These are phyloP conservation scores for Kokia cookei DNA, from an alignment of 441 rosid species.

Conservation along the genomic window DNA sequence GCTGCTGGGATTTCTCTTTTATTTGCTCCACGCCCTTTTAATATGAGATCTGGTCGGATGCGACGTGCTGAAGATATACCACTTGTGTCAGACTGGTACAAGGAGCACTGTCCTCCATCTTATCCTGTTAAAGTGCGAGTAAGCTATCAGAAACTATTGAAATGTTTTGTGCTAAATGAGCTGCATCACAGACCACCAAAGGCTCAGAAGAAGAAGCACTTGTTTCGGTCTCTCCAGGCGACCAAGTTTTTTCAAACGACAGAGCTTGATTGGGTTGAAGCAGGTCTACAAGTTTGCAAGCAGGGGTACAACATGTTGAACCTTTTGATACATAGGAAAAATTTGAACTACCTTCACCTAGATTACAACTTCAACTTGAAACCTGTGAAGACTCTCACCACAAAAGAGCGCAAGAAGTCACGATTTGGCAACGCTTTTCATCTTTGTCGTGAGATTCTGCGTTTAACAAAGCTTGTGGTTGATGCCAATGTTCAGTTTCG, in stretches of 20 bases:
- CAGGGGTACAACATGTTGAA: conserved; percentile 98
- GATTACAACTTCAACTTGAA: conserved; percentile 94
- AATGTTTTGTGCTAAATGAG: conserved; percentile 92
- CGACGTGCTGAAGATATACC: conserved; percentile 96
- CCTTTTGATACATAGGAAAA: conserved; percentile 90
- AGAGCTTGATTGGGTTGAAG: conserved; percentile 99
- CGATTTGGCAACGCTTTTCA: conserved; percentile 97
- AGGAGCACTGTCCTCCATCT: conserved; percentile 98
- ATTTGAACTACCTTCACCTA: conserved; percentile 84
- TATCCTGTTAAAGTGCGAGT: conserved; percentile 97
- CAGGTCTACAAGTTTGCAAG: conserved; percentile 95
- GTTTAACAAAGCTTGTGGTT: conserved; percentile 91
- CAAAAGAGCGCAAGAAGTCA: conserved; percentile 94
- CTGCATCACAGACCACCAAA: conserved; percentile 97
- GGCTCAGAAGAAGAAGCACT: conserved; percentile 97
- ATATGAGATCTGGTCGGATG: conserved; percentile 91
- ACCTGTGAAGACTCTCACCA: conserved; percentile 96
- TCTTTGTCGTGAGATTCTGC: conserved; percentile 96
- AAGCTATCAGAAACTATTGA: conserved; percentile 88
- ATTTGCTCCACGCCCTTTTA: conserved; percentile 93
- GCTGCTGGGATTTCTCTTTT: conserved; percentile 92
- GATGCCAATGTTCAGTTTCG: conserved; percentile 97
- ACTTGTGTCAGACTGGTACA: conserved; percentile 96
- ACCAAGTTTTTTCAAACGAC: conserved; percentile 97
- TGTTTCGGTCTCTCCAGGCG: conserved; percentile 89